Conservation (phyloP, 2,329 filamentous ascomycete species). For the Aureobasidium zeae region DNA sequence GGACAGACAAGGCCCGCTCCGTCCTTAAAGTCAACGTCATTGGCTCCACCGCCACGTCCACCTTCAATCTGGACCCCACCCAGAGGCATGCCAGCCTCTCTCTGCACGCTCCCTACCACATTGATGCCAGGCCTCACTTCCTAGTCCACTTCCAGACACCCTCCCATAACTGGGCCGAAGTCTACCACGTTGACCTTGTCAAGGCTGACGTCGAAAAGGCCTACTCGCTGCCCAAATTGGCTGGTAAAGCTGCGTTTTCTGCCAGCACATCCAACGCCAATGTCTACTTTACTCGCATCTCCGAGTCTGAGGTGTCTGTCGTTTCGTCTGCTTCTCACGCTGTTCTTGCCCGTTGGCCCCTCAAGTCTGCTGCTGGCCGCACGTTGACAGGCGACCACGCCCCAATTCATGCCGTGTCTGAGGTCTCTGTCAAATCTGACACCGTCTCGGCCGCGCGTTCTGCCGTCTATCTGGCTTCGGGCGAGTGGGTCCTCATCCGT, state of each 20-base stretch:
- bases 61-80: slow-evolving; percentile 35
- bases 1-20: slow-evolving; percentile 55
- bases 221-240: slow-evolving; percentile 65
- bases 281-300: slow-evolving; percentile 81
- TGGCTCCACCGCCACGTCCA: slow-evolving; percentile 37
- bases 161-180: slow-evolving; percentile 66
- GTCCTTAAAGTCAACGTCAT: slow-evolving; percentile 65
- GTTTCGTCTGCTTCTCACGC: slow-evolving; percentile 68
- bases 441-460: slow-evolving; percentile 68
- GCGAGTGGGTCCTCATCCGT: slow-evolving; percentile 74
- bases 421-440: slow-evolving; percentile 64
- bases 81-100: slow-evolving; percentile 42
- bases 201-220: slow-evolving; percentile 61
- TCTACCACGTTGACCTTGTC: slow-evolving; percentile 73
- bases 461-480: slow-evolving; percentile 54
- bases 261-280: slow-evolving; percentile 69
- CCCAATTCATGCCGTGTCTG: slow-evolving; percentile 63
- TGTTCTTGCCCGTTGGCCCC: slow-evolving; percentile 65
- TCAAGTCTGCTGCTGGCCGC: slow-evolving; percentile 36
- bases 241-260: slow-evolving; percentile 66
- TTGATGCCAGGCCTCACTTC: slow-evolving; percentile 70
- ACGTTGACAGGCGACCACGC: slow-evolving; percentile 18
- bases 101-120: slow-evolving; percentile 64
- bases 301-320: slow-evolving; percentile 61
- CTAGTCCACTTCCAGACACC: slow-evolving; percentile 69